These are phyloP conservation scores for Didymella exigua DNA, from an alignment of 2,329 filamentous ascomycete species.

Conservation along the genomic window DNA sequence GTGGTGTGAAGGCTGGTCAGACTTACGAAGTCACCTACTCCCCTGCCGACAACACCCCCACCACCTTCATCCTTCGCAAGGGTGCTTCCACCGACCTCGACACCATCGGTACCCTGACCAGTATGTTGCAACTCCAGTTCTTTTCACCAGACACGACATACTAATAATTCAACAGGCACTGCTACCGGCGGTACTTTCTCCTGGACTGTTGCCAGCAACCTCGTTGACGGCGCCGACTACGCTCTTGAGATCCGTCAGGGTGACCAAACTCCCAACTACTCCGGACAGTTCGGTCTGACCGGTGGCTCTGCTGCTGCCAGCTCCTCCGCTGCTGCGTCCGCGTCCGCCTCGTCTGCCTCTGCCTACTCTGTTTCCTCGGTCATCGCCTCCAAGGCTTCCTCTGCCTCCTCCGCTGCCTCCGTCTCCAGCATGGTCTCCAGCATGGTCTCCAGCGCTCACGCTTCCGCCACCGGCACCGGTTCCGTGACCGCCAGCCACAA, in stretches of 20 bases:
- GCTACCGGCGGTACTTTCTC: slow-evolving; percentile 55
- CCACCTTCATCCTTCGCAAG: slow-evolving; percentile 62
- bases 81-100: slow-evolving; percentile 58
- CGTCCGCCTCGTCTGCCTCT: slow-evolving; percentile 26
- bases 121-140: slow-evolving; percentile 40
- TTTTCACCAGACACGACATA: neutral
- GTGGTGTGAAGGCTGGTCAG: slow-evolving; percentile 56
- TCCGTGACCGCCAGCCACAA: slow-evolving; percentile 27
- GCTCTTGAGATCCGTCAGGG: slow-evolving; percentile 64
- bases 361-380: slow-evolving; percentile 29
- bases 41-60: slow-evolving; percentile 51
- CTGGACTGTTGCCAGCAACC: slow-evolving; percentile 56
- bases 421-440: slow-evolving; percentile 38
- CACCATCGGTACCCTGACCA: slow-evolving; percentile 57
- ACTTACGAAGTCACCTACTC: slow-evolving; percentile 57
- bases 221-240: slow-evolving; percentile 58
- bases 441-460: slow-evolving; percentile 33
- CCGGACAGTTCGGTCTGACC: slow-evolving; percentile 54
- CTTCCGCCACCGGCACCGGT: slow-evolving; percentile 28
- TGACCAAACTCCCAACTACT: slow-evolving; percentile 59
- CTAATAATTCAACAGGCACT: slow-evolving; percentile 41
- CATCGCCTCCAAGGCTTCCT: slow-evolving; percentile 20
- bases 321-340: slow-evolving; percentile 29
- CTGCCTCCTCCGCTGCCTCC: slow-evolving; percentile 17
- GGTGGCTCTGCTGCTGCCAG: slow-evolving; percentile 35